Evolutionary conservation across 306 rosid species (phyloP).

Genomic region (Prunus campanulata): DNA sequence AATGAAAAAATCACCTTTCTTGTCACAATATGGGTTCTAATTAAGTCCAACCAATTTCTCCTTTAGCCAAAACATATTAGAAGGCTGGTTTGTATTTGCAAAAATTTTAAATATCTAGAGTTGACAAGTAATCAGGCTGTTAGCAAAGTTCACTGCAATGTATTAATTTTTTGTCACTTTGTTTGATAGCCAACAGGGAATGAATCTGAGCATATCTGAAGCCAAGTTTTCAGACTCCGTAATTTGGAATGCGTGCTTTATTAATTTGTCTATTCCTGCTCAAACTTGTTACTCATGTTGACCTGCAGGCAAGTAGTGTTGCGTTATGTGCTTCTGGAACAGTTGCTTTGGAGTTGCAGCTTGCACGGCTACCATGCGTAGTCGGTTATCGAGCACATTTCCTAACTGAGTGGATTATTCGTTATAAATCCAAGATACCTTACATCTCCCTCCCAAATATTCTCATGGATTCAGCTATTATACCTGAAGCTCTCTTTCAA

Average conservation of each 20-base stretch:
- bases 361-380: slow-evolving; percentile 78
- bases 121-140: not conserved
- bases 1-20: not conserved
- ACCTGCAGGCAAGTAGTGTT: slow-evolving; percentile 76
- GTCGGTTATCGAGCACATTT: slow-evolving; percentile 87
- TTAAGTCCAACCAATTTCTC: not conserved
- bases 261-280: not conserved
- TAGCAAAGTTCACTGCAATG: not conserved
- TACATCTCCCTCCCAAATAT: slow-evolving; percentile 84
- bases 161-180: not conserved
- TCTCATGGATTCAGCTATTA: slow-evolving; percentile 63
- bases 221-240: not conserved
- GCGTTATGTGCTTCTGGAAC: slow-evolving; percentile 95
- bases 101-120: not conserved
- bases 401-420: slow-evolving; percentile 75
- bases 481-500: slow-evolving; percentile 81
- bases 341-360: slow-evolving; percentile 76
- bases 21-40: not conserved
- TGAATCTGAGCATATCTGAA: not conserved
- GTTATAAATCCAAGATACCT: slow-evolving; percentile 57
- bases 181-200: not conserved
- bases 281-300: not conserved
- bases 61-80: not conserved
- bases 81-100: not conserved
- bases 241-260: not conserved